These are phyloP conservation scores for Ustilago loliicola DNA, from an alignment of 1,284 basidiomycete genomes.

Conservation along the genomic window DNA sequence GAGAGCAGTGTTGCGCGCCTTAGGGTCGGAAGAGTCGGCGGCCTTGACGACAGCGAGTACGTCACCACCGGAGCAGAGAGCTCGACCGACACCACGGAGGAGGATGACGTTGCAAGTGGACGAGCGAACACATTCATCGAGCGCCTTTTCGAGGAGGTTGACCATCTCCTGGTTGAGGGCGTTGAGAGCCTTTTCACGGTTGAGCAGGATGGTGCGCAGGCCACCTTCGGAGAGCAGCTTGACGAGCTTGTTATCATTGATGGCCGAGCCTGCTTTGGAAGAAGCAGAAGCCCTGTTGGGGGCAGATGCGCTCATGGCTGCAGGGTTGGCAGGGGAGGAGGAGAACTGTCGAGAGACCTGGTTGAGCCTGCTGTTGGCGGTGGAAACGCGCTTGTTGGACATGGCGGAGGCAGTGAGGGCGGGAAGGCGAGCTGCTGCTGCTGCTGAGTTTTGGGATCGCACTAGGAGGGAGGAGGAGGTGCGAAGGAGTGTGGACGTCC, in stretches of 20 bases:
- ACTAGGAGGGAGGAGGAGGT: constrained; percentile 29
- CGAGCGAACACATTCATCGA: constrained; percentile 76
- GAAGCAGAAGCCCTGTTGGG: constrained; percentile 13
- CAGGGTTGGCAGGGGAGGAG: constrained; percentile 1
- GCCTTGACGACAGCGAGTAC: constrained; percentile 76
- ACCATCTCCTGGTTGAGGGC: constrained; percentile 89
- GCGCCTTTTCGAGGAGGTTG: constrained; percentile 77
- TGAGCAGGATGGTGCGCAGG: constrained; percentile 80
- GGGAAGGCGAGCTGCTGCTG: constrained; percentile 9
- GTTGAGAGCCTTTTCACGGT: constrained; percentile 87
- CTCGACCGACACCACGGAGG: constrained; percentile 77
- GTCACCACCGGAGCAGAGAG: constrained; percentile 96
- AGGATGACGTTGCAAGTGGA: constrained; percentile 58
- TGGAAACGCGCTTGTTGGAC: constrained; percentile 28
- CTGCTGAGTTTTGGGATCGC: constrained; percentile 13
- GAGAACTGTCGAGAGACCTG: constrained; percentile 47
- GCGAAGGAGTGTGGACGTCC: constrained; percentile 41
- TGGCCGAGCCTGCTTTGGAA: not conserved
- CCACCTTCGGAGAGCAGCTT: constrained; percentile 54
- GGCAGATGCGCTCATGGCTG: constrained; percentile 26
- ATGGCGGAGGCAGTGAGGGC: constrained; percentile 9
- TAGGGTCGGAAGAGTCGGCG: constrained; percentile 49
- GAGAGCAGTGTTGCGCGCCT: constrained; percentile 75
- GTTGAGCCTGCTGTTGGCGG: constrained; percentile 38
- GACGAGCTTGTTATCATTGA: constrained; percentile 43